Evolutionary conservation across 768 basidiomycete genomes (phyloP), one percentile per base, ranked within the genome.

Genomic region (Suillus cothurnatus): DNA sequence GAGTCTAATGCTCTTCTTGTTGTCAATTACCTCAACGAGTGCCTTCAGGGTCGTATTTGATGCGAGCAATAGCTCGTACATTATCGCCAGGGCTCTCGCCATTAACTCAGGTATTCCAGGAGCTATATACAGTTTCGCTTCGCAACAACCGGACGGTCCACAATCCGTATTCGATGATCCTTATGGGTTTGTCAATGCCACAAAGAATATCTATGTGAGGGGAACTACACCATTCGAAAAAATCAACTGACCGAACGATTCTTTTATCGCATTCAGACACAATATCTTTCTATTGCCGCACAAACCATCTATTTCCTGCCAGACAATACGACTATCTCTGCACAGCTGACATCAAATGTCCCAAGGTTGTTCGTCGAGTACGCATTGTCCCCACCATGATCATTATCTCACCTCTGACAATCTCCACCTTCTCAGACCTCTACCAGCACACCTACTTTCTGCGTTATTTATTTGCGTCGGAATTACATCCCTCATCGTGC

Each of bases 301-400:
- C 83, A 84, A 68, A 78, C 81, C 1, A 80, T 85, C n/a, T 92
- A 88, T 70, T 91, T 90, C 68, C 71, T 87, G 8, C 63, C 73
- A 2, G 63, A 70, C 7, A 81, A 85, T 62, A 60, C 66, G 6
- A 77, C 80, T 0, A 66, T 86, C 7, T 62, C 74, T 17, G 83
- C 83, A 8, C 64, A 72, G 36, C 67, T 86, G 49, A 81, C 77
- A 4, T 79, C 80, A 6, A 68, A 83, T 14, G 70, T 79, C 19
- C 81, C 84, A 26, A 81, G 88, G 31, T 75, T 92, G 57, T 81
- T 80, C 68, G 77, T 92, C 41, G 84, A 89, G 90, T 91, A 71
- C 57, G 87, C 79, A 31, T 39, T 47, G 21, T 19, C 50, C 17
- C 4, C 41, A 11, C 55, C 52, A 23, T 23, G 36, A 36, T 38